Evolutionary conservation across 2,329 filamentous ascomycete species (phyloP).

Genomic region (Cladorrhinum sp.): DNA sequence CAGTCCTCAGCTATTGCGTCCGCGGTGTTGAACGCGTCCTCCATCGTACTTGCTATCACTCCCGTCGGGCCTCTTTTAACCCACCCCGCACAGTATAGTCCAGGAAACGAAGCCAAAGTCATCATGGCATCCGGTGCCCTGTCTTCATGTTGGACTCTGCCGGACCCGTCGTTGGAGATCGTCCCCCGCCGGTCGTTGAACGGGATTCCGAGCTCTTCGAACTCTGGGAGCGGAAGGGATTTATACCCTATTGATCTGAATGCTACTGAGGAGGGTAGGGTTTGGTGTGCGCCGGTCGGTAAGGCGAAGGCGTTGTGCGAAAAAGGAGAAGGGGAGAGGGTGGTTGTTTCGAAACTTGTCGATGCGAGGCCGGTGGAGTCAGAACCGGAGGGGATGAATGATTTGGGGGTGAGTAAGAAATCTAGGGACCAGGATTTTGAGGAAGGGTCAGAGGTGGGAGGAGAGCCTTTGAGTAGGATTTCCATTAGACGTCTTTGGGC

Average conservation of each 20-base stretch:
- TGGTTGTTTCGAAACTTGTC: conserved; percentile 64
- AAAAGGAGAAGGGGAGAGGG: conserved; percentile 51
- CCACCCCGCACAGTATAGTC: conserved; percentile 93
- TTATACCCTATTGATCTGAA: conserved; percentile 97
- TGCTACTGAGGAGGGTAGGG: conserved; percentile 65
- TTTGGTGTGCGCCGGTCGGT: conserved; percentile 47
- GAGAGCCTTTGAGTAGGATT: conserved; percentile 72
- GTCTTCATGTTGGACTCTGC: conserved; percentile 58
- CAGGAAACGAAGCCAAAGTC: conserved; percentile 52
- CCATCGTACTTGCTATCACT: conserved; percentile 94
- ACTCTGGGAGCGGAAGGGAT: conserved; percentile 71
- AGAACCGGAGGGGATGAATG: conserved; percentile 62
- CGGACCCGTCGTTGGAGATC: conserved; percentile 77
- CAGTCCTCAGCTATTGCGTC: conserved; percentile 83
- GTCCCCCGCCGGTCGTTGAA: conserved; percentile 74
- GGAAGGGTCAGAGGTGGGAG: conserved; percentile 37
- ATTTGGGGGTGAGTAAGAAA: conserved; percentile 75
- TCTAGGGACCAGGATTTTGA: conserved; percentile 77
- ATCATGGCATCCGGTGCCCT: conserved; percentile 32
- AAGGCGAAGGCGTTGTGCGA: conserved; percentile 48
- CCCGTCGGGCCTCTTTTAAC: conserved; percentile 93
- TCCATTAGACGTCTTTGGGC: conserved; percentile 76
- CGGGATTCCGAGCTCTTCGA: conserved; percentile 68
- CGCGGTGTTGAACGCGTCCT: conserved; percentile 85
- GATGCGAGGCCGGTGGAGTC: conserved; percentile 41